phyloP scores from a whole-genome alignment of 371 early-diverging fungal species.

The Mucor circinelloides region DNA sequence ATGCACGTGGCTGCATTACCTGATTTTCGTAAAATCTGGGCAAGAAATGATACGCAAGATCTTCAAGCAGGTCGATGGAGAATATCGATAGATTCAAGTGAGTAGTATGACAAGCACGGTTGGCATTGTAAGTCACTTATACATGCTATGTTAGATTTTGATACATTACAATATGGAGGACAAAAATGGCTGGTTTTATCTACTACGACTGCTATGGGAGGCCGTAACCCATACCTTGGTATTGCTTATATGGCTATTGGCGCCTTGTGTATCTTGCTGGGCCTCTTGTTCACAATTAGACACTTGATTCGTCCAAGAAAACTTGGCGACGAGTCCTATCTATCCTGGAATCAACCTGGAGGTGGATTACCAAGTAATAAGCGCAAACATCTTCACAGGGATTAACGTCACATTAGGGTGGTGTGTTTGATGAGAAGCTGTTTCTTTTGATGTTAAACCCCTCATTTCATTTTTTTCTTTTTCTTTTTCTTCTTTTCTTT shows the following conservation, averaged over 20 bases:
- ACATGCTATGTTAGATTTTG: slow-evolving; percentile 62
- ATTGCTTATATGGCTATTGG: slow-evolving; percentile 92
- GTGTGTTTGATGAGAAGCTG: not conserved
- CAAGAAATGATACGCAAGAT: slow-evolving; percentile 62
- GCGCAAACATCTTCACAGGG: slow-evolving; percentile 23
- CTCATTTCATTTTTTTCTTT: not conserved
- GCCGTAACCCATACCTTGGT: slow-evolving; percentile 94
- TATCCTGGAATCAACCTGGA: slow-evolving; percentile 47
- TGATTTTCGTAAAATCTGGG: slow-evolving; percentile 96
- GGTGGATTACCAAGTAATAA: slow-evolving; percentile 37
- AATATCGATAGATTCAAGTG: slow-evolving; percentile 70
- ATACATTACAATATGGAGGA: slow-evolving; percentile 82
- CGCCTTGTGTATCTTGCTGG: slow-evolving; percentile 80
- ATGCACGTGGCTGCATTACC: slow-evolving; percentile 97
- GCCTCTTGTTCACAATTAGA: slow-evolving; percentile 79
- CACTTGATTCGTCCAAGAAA: slow-evolving; percentile 84
- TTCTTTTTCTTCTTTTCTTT: slow-evolving; percentile 4
- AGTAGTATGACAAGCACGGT: slow-evolving; percentile 10
- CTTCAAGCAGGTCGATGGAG: slow-evolving; percentile 67
- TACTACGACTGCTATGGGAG: slow-evolving; percentile 90
- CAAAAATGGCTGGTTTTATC: slow-evolving; percentile 93
- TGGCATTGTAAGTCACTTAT: not conserved
- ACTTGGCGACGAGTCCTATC: slow-evolving; percentile 45
- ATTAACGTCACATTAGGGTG: slow-evolving; percentile 7
- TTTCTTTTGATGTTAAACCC: not conserved